Percentiles rank a stretch among this genome's conserved stretches.
phyloP scores from a whole-genome alignment of 257 asterid species.

The Nicotiana knightiana region DNA sequence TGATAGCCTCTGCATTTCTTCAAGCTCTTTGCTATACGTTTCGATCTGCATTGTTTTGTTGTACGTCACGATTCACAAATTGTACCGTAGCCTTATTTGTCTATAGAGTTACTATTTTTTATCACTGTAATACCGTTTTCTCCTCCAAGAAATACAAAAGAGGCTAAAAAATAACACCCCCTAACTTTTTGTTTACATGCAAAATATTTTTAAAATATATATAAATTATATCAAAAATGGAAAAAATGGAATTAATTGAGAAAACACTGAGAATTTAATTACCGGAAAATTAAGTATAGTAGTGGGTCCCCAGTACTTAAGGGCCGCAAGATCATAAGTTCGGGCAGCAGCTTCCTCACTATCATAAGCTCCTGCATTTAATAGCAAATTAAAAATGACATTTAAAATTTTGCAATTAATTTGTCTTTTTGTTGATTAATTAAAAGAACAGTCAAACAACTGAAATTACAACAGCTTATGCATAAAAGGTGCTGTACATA shows the following conservation, averaged over 20 bases:
- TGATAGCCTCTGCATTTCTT: conserved; percentile 49
- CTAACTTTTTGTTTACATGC: not conserved
- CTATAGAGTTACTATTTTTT: not conserved
- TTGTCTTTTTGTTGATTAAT: not conserved
- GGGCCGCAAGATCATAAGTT: conserved; percentile 91
- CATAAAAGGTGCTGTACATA: not conserved
- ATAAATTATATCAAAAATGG: not conserved
- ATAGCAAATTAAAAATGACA: not conserved
- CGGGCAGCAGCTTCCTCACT: conserved; percentile 81
- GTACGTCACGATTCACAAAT: not conserved
- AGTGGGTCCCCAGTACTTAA: conserved; percentile 79
- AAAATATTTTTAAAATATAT: not conserved
- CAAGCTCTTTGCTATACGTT: conserved; percentile 41
- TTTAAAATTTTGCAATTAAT: not conserved
- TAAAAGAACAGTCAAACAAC: not conserved
- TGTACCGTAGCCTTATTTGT: not conserved
- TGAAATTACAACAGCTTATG: not conserved
- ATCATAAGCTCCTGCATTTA: conserved; percentile 73
- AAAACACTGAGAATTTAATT: not conserved
- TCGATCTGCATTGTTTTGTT: conserved; percentile 38
- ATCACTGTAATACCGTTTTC: not conserved
- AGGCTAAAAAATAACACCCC: not conserved
- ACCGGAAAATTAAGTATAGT: conserved; percentile 68
- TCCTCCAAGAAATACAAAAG: not conserved
- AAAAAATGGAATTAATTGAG: not conserved